Evolutionary conservation across 805 yeast genomes (phyloP), one percentile per base, ranked within the genome.

Genomic region (Wickerhamomyces canadensis): DNA sequence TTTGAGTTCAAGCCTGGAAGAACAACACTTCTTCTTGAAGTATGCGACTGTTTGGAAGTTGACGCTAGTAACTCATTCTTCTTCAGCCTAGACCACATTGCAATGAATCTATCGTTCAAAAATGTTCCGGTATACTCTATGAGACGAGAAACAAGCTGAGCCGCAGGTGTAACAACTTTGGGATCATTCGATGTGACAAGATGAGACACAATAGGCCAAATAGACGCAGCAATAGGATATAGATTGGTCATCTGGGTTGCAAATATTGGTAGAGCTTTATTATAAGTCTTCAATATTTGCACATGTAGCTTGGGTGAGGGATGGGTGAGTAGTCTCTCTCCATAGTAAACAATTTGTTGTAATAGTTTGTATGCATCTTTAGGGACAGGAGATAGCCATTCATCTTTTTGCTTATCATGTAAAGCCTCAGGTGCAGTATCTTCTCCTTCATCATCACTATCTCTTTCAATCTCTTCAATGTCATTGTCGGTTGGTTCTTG

Each of bases 381-480:
- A 0, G 94, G 84, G 0, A 89, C 63, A 0, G 80, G 78, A 0
- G 91, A 80, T 0, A 53, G 47, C 96, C 96, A 88, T 23, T 66
- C 44, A 4, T 33, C 40, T 27, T 42, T 65, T 13, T 64, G 14
- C 21, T 33, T 18, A 43, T 21, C 23, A 21, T 10, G 10, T 14
- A 7, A 11, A 27, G 7, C 10, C 30, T 27, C 27, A 10, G 9
- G 14, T 11, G 18, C 51, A 2, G 46, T 34, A 27, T 45, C 58
- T 3, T 28, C 36, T 4, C 38, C 26, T 29, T 59, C 63, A 27
- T 49, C 58, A 19, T 62, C 65, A 16, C 41, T 44, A n/a, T 36
- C 62, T 54, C 24, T 54, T 41, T 51, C 57, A 27, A 48, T 44
- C 29, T 53, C 60, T 25, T 64, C 72, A 9, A 68, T 70, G 35